Percentiles rank a stretch among this genome's conserved stretches.
Conservation (phyloP, 352 stramenopile species). For the Pythium utonaiense region DNA sequence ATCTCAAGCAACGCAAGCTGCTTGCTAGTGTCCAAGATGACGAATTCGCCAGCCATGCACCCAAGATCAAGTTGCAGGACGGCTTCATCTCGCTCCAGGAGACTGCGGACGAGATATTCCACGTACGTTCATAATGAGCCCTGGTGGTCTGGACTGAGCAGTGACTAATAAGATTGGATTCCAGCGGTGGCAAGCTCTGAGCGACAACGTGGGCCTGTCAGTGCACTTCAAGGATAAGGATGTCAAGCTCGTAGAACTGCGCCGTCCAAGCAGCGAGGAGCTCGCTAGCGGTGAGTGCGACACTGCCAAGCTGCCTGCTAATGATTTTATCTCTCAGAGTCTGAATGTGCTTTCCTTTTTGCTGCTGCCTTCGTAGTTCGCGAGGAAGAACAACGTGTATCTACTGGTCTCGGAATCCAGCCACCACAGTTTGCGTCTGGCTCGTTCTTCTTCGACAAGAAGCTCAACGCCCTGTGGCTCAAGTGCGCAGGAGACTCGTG, state of each 20-base stretch:
- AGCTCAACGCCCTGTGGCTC: constrained; percentile 63
- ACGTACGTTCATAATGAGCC: constrained; percentile 32
- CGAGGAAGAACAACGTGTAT: constrained; percentile 14
- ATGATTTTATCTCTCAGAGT: not conserved
- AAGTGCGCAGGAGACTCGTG: constrained; percentile 50
- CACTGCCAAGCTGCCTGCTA: not conserved
- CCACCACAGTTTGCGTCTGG: constrained; percentile 22
- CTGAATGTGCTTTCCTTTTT: not conserved
- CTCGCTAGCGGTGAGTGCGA: constrained; percentile 14
- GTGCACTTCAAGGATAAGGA: constrained; percentile 60
- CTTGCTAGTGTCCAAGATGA: constrained; percentile 55
- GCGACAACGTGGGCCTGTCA: constrained; percentile 65
- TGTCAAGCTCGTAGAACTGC: constrained; percentile 68
- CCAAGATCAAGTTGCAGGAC: constrained; percentile 64
- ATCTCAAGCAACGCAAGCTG: constrained; percentile 46
- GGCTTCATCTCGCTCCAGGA: constrained; percentile 53
- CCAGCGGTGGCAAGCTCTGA: constrained; percentile 65
- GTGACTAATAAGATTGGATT: constrained; percentile 29
- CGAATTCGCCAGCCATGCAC: constrained; percentile 45
- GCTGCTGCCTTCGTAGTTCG: constrained; percentile 4
- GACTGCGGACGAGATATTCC: constrained; percentile 47
- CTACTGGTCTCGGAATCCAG: not conserved
- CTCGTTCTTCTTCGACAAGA: constrained; percentile 77
- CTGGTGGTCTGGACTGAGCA: not conserved
- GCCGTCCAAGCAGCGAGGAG: constrained; percentile 41